Percentiles rank a stretch among this genome's conserved stretches.
These are phyloP conservation scores for Aspergillus incahuasiensis DNA, from an alignment of 495 filamentous ascomycete genomes.

Conservation along the genomic window DNA sequence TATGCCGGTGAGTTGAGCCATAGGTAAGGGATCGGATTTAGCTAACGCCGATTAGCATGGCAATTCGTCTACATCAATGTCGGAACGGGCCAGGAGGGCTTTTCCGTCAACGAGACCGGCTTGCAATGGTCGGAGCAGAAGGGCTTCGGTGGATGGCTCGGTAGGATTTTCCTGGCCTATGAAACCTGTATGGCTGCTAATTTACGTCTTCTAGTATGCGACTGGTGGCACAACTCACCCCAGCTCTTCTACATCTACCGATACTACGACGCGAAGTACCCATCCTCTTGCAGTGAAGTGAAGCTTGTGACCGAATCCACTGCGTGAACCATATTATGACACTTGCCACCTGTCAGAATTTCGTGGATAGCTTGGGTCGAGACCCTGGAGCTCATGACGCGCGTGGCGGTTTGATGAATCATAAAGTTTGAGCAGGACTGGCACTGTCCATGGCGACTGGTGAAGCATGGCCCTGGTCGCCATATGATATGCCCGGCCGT, in stretches of 20 bases:
- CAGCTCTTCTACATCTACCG: slow-evolving; percentile 48
- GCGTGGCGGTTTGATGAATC: slow-evolving; percentile 19
- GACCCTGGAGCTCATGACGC: slow-evolving; percentile 12
- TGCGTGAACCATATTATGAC: slow-evolving; percentile 4
- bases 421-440: slow-evolving; percentile 8
- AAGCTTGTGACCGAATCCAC: slow-evolving; percentile 28
- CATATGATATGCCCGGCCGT: not conserved
- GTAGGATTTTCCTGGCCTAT: slow-evolving; percentile 19
- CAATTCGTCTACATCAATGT: slow-evolving; percentile 39
- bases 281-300: slow-evolving; percentile 44
- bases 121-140: slow-evolving; percentile 34
- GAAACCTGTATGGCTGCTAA: not conserved
- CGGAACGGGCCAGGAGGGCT: slow-evolving; percentile 31
- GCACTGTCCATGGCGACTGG: not conserved
- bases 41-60: too few relatives aligned
- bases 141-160: slow-evolving; percentile 50
- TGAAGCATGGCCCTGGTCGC: not conserved
- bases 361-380: not conserved
- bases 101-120: slow-evolving; percentile 33
- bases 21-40: too few relatives aligned
- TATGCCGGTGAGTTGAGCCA: slow-evolving; percentile 28
- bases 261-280: slow-evolving; percentile 27
- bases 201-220: slow-evolving; percentile 38
- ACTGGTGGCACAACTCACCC: slow-evolving; percentile 52
- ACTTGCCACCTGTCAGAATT: not conserved